These are phyloP conservation scores for Massarina eburnea DNA, from an alignment of 2,329 filamentous ascomycete species.

Conservation along the genomic window DNA sequence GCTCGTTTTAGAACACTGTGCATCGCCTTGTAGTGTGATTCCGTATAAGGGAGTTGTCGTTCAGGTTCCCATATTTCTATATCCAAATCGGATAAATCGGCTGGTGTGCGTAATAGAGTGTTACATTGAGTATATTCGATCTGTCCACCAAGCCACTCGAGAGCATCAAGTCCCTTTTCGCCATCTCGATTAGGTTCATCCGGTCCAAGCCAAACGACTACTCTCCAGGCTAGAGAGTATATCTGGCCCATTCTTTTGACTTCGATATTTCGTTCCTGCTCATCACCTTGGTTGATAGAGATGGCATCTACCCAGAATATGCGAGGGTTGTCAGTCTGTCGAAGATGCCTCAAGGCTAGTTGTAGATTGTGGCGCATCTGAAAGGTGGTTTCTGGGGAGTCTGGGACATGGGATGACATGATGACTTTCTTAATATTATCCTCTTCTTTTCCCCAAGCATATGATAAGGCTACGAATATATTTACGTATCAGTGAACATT, in stretches of 20 bases:
- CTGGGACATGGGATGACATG: too few species aligned
- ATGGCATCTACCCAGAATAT: conserved; percentile 15
- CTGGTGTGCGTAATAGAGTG: too few species aligned
- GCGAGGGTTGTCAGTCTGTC: not conserved
- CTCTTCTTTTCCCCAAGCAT: not conserved
- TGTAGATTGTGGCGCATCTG: conserved; percentile 1
- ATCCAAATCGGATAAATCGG: not conserved
- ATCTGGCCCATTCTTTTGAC: conserved; percentile 11
- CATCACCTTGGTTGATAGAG: conserved; percentile 12
- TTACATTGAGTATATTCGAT: not conserved
- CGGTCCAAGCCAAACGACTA: conserved; percentile 4
- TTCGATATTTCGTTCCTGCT: conserved; percentile 7
- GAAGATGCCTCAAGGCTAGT: conserved; percentile 1
- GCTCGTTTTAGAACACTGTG: not conserved
- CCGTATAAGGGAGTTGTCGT: not conserved
- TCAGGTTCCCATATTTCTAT: too few species aligned
- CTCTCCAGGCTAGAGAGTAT: conserved; percentile 5
- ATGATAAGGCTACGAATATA: conserved; percentile 1
- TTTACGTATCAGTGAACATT: not conserved
- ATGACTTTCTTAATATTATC: not conserved
- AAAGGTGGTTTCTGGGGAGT: not conserved
- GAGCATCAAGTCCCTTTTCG: not conserved
- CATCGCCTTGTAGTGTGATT: not conserved
- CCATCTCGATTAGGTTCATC: not conserved
- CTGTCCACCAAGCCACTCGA: not conserved